These are phyloP conservation scores for Lipomyces oligophaga DNA, from an alignment of 805 yeast genomes.

Conservation along the genomic window DNA sequence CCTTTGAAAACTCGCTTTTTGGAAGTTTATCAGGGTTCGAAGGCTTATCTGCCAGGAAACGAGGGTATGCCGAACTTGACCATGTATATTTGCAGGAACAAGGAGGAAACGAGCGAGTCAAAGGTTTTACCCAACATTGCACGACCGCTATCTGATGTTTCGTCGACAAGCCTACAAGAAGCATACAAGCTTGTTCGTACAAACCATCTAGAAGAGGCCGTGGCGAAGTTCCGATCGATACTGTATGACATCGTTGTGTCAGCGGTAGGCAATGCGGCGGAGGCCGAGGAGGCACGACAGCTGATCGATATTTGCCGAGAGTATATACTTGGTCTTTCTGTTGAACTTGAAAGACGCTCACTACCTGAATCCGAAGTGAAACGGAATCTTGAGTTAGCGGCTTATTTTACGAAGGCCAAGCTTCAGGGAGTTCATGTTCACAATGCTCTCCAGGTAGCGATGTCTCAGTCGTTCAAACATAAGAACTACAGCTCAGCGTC, in stretches of 20 bases:
- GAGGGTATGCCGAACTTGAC: conserved; percentile 69
- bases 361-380: conserved; percentile 60
- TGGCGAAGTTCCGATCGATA: conserved; percentile 70
- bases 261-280: conserved; percentile 68
- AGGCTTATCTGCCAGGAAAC: conserved; percentile 68
- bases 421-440: conserved; percentile 78
- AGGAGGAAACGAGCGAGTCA: conserved; percentile 53
- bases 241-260: conserved; percentile 70
- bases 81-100: conserved; percentile 57
- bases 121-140: conserved; percentile 66
- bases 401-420: conserved; percentile 85
- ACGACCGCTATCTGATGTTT: conserved; percentile 60
- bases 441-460: conserved; percentile 90
- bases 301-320: conserved; percentile 74
- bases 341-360: conserved; percentile 84
- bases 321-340: conserved; percentile 86
- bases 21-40: conserved; percentile 77
- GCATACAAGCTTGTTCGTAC: conserved; percentile 83
- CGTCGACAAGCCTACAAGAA: conserved; percentile 53
- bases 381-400: conserved; percentile 90
- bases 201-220: conserved; percentile 78
- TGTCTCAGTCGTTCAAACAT: conserved; percentile 84
- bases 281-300: conserved; percentile 70
- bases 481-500: conserved; percentile 88
- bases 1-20: conserved; percentile 80